Conservation (phyloP, 345 rosid genomes). For the Aquilaria malaccensis region DNA sequence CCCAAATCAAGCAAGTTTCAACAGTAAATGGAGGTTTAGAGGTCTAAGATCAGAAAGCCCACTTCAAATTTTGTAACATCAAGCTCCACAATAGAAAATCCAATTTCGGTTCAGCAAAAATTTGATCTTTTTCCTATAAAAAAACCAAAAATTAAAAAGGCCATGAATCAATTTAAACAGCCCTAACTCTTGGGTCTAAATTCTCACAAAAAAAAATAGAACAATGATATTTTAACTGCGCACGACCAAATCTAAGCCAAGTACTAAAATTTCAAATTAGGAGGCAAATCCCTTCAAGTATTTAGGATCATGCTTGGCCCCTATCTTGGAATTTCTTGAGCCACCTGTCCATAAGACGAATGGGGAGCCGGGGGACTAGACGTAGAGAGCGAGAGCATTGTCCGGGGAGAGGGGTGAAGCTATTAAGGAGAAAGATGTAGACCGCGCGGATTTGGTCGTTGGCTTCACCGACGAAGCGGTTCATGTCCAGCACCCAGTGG, state of each 20-base stretch:
- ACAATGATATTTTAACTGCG: background rate
- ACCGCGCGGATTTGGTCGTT: constrained; percentile 73
- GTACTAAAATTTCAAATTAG: constrained; percentile 17
- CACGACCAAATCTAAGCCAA: no score
- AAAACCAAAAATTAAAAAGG: no score
- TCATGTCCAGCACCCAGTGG: constrained; percentile 98
- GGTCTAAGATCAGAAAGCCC: no score
- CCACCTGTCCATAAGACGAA: constrained; percentile 88
- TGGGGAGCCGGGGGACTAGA: constrained; percentile 81
- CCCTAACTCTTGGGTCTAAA: no score
- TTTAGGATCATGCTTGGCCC: constrained; percentile 79
- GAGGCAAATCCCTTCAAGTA: constrained; percentile 68
- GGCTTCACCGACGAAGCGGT: constrained; percentile 87
- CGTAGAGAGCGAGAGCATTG: constrained; percentile 84
- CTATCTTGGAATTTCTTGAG: constrained; percentile 89
- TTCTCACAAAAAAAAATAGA: no score
- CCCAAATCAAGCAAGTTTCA: background rate
- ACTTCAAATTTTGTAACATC: no score
- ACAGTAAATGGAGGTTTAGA: background rate
- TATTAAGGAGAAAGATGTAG: constrained; percentile 82
- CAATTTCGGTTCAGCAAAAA: no score
- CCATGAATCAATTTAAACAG: no score
- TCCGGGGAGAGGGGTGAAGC: constrained; percentile 68
- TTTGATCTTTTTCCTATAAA: no score
- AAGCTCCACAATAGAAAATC: no score